Conservation (phyloP, 495 filamentous ascomycete species). For the Bacidia rubella region DNA sequence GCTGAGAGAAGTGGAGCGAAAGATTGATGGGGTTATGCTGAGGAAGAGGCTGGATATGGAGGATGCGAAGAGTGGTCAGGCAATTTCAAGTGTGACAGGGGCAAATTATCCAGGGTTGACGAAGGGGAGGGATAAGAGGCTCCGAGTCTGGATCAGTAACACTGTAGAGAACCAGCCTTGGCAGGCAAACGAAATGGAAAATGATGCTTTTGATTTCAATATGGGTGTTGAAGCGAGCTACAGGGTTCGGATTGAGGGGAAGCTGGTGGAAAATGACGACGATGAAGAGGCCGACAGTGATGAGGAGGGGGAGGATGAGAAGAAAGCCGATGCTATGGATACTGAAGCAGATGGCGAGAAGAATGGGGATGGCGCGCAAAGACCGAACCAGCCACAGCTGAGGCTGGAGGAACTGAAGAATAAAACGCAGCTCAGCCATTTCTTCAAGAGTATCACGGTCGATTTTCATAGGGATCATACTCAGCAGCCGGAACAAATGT, state of each 20-base stretch:
- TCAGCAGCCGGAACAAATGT: slow-evolving; percentile 39
- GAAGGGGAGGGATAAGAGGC: slow-evolving; percentile 69
- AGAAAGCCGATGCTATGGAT: slow-evolving; percentile 42
- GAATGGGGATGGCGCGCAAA: slow-evolving; percentile 7
- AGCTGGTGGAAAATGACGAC: slow-evolving; percentile 61
- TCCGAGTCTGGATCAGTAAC: slow-evolving; percentile 93
- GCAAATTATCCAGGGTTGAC: slow-evolving; percentile 30
- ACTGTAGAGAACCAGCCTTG: slow-evolving; percentile 89
- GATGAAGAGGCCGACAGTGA: slow-evolving; percentile 44
- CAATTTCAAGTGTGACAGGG: background rate
- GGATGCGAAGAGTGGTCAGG: slow-evolving; percentile 43
- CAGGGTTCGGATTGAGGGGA: slow-evolving; percentile 83
- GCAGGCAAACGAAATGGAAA: slow-evolving; percentile 55
- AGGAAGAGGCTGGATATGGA: slow-evolving; percentile 84
- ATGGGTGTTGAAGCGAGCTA: slow-evolving; percentile 59
- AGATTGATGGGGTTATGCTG: slow-evolving; percentile 86
- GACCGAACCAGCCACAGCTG: slow-evolving; percentile 22
- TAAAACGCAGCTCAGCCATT: slow-evolving; percentile 67
- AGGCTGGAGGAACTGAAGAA: slow-evolving; percentile 13
- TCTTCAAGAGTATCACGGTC: slow-evolving; percentile 82
- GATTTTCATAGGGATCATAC: slow-evolving; percentile 61
- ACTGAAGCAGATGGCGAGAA: slow-evolving; percentile 38
- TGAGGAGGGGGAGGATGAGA: slow-evolving; percentile 39
- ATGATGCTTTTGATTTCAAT: slow-evolving; percentile 62
- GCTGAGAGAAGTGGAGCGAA: slow-evolving; percentile 75